Evolutionary conservation across 73 alveolate genomes (phyloP).

Genomic region (Uronychia binucleata): DNA sequence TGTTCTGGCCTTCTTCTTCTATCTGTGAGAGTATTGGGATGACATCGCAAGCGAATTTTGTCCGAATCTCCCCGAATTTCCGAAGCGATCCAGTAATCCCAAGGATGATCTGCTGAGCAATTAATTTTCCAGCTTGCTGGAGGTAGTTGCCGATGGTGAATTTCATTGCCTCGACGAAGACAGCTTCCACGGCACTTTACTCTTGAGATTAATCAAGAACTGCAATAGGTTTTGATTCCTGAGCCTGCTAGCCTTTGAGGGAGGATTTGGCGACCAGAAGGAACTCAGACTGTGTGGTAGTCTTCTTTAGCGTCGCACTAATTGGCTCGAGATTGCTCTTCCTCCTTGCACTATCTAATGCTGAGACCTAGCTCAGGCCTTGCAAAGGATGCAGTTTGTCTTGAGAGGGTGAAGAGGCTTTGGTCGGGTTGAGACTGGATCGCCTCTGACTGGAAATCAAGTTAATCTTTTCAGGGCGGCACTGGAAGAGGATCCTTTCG

Average conservation of each 20-base stretch:
- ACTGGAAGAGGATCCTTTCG: not conserved
- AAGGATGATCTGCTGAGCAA: not conserved
- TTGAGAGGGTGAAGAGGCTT: too few relatives aligned
- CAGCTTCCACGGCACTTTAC: not conserved
- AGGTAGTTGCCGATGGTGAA: conserved; percentile 1
- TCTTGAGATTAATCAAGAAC: too few relatives aligned
- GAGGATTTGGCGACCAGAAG: not conserved
- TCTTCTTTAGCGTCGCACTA: not conserved
- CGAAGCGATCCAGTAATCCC: not conserved
- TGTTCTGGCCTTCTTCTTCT: not conserved
- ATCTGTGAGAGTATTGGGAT: not conserved
- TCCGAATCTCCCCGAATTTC: not conserved
- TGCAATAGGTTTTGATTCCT: too few relatives aligned
- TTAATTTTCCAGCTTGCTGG: not conserved
- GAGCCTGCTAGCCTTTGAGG: too few relatives aligned
- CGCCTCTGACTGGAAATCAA: too few relatives aligned
- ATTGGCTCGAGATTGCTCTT: not conserved
- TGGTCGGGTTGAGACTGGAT: too few relatives aligned
- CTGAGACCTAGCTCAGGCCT: not conserved
- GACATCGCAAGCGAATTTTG: conserved; percentile 11
- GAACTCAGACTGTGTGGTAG: not conserved
- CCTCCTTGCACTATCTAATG: not conserved
- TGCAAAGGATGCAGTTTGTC: not conserved
- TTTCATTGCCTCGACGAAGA: conserved; percentile 15
- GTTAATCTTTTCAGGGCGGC: not conserved